A percentile compares a stretch with the other conserved stretches of the same genome.
phyloP scores from a whole-genome alignment of 176 grass and related monocot species.

The Echinochloa phyllopogon region DNA sequence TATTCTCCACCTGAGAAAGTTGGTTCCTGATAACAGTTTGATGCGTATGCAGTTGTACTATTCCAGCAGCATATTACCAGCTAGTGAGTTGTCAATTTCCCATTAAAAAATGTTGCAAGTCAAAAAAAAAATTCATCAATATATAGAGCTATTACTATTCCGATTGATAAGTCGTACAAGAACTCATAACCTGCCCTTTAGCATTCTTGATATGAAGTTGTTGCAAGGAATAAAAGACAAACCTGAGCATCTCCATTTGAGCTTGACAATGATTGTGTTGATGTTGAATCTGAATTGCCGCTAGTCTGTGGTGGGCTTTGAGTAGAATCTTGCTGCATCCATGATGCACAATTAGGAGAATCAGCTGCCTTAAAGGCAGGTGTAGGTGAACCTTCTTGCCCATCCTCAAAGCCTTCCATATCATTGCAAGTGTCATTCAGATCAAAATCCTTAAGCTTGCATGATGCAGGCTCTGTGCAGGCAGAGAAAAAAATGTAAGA shows the following conservation, averaged over 20 bases:
- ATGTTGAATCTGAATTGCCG: constrained; percentile 88
- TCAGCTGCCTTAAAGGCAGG: constrained; percentile 43
- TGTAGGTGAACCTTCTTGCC: constrained; percentile 46
- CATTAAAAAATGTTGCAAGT: neutral
- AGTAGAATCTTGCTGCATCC: constrained; percentile 65
- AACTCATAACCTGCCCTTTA: neutral
- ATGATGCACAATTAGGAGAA: constrained; percentile 72
- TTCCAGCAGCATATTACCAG: neutral
- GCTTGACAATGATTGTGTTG: constrained; percentile 83
- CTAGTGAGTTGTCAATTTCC: neutral
- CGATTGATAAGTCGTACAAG: neutral
- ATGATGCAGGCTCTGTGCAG: constrained; percentile 57
- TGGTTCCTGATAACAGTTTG: neutral
- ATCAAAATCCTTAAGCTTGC: constrained; percentile 89
- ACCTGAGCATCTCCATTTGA: constrained; percentile 96
- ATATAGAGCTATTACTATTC: constrained; percentile 14
- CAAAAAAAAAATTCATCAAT: constrained; percentile 14
- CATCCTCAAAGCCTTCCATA: constrained; percentile 68
- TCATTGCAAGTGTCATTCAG: constrained; percentile 84
- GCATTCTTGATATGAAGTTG: constrained; percentile 17
- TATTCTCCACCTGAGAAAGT: neutral
- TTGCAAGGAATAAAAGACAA: constrained; percentile 40
- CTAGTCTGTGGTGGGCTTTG: constrained; percentile 84
- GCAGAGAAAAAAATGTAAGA: constrained; percentile 6
- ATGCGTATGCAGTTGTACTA: neutral